Evolutionary conservation across 2,329 filamentous ascomycete genomes (phyloP).

Genomic region (Paracamarosporium sp.): DNA sequence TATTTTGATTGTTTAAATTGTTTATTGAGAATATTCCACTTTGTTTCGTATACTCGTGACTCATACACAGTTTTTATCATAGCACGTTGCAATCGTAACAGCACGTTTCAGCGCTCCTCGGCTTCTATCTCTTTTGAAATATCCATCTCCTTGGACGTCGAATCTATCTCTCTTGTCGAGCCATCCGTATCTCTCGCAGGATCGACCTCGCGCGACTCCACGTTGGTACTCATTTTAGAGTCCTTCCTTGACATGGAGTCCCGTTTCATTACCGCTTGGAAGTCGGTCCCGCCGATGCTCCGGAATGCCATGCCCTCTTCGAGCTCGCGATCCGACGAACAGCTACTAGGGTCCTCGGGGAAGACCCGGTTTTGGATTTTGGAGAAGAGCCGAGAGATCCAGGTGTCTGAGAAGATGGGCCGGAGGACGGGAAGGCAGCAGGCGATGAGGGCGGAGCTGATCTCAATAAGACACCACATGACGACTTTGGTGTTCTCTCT

Average conservation of each 20-base stretch:
- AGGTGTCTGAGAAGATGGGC: constrained; percentile 8
- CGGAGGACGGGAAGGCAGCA: constrained; percentile 9
- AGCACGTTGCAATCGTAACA: neutral
- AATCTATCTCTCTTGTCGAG: neutral
- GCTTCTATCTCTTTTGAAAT: neutral
- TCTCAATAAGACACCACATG: constrained; percentile 7
- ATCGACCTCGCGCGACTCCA: neutral
- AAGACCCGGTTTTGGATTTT: neutral
- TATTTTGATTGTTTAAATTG: too few relatives aligned
- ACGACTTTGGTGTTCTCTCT: constrained; percentile 11
- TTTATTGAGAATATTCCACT: too few relatives aligned
- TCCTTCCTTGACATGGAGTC: constrained; percentile 1
- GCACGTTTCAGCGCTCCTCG: neutral
- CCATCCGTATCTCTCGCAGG: neutral
- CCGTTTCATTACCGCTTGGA: neutral
- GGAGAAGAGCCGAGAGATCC: neutral
- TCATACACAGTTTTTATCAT: neutral
- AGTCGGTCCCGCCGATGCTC: constrained; percentile 1
- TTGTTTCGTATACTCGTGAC: constrained; percentile 1
- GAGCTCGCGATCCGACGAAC: neutral
- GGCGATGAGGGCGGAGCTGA: constrained; percentile 3
- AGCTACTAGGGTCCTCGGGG: neutral
- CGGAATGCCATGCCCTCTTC: constrained; percentile 5
- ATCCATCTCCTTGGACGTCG: neutral
- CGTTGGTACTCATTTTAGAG: constrained; percentile 3